phyloP scores from a whole-genome alignment of 2,329 filamentous ascomycete species.

The Beauveria caledonica region DNA sequence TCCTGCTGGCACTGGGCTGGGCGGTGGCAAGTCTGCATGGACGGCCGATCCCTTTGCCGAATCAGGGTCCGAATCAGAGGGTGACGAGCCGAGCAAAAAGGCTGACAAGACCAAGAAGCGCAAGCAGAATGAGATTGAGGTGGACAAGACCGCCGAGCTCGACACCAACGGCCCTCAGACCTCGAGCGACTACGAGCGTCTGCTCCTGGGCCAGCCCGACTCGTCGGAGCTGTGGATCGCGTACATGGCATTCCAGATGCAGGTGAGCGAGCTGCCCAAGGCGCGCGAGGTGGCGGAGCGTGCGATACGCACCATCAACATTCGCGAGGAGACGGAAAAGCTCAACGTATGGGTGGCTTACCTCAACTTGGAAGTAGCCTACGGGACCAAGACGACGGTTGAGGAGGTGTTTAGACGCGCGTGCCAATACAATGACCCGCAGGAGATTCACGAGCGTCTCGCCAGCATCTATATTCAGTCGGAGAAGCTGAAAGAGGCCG shows the following conservation, averaged over 20 bases:
- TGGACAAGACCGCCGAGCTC: conserved; percentile 87
- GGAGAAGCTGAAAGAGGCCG: conserved; percentile 74
- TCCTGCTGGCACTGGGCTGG: conserved; percentile 46
- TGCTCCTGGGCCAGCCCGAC: conserved; percentile 85
- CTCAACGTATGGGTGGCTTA: conserved; percentile 92
- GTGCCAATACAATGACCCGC: conserved; percentile 86
- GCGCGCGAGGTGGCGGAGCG: conserved; percentile 85
- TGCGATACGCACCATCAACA: conserved; percentile 83
- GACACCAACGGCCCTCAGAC: conserved; percentile 84
- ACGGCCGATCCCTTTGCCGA: conserved; percentile 60
- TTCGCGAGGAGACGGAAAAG: conserved; percentile 86
- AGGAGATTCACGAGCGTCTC: conserved; percentile 81
- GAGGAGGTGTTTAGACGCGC: conserved; percentile 86
- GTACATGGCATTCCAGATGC: conserved; percentile 98
- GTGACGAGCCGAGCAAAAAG: conserved; percentile 33
- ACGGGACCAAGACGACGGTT: conserved; percentile 72
- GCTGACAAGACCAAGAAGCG: conserved; percentile 62
- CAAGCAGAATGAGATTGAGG: conserved; percentile 67
- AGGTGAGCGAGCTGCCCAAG: conserved; percentile 80
- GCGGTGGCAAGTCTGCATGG: conserved; percentile 81
- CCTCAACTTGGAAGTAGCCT: conserved; percentile 88
- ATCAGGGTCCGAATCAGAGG: conserved; percentile 42
- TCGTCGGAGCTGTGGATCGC: conserved; percentile 90
- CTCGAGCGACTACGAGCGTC: conserved; percentile 84
- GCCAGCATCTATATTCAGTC: conserved; percentile 94